Evolutionary conservation across 768 basidiomycete genomes (phyloP).

Genomic region (Boletellus emodensis): DNA sequence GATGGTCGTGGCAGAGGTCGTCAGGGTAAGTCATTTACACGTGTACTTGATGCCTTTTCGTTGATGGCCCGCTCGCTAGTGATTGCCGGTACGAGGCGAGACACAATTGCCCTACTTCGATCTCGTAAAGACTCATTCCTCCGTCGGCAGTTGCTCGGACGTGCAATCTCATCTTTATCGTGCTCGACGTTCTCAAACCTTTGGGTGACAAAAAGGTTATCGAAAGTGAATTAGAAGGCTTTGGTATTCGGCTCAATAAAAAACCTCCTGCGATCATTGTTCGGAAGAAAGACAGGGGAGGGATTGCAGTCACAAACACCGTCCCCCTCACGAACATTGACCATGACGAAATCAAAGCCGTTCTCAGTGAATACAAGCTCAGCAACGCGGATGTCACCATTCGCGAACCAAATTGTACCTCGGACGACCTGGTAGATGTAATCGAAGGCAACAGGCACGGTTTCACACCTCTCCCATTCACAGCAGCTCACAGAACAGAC

Average conservation of each 20-base stretch:
- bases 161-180: conserved; percentile 97
- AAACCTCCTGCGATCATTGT: conserved; percentile 83
- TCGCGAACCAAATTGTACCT: conserved; percentile 85
- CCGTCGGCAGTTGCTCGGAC: conserved; percentile 79
- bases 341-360: conserved; percentile 92
- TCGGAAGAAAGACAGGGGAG: conserved; percentile 84
- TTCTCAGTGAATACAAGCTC: conserved; percentile 88
- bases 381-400: conserved; percentile 91
- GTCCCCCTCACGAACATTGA: conserved; percentile 95
- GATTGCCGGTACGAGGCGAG: conserved; percentile 61
- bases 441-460: conserved; percentile 87
- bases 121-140: conserved; percentile 1
- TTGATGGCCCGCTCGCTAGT: conserved; percentile 37
- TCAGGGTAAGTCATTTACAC: conserved; percentile 56
- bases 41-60: conserved; percentile 18
- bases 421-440: conserved; percentile 96
- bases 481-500: conserved; percentile 4
- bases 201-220: conserved; percentile 91
- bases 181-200: conserved; percentile 97
- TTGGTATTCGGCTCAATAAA: conserved; percentile 96
- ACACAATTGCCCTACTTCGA: conserved; percentile 4
- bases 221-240: conserved; percentile 93
- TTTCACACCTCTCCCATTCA: background rate
- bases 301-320: conserved; percentile 92
- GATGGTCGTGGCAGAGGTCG: conserved; percentile 95